A percentile compares a stretch with the other conserved stretches of the same genome.
Evolutionary conservation across 345 rosid genomes (phyloP).

Genomic region (Diplotaxis tenuifolia): DNA sequence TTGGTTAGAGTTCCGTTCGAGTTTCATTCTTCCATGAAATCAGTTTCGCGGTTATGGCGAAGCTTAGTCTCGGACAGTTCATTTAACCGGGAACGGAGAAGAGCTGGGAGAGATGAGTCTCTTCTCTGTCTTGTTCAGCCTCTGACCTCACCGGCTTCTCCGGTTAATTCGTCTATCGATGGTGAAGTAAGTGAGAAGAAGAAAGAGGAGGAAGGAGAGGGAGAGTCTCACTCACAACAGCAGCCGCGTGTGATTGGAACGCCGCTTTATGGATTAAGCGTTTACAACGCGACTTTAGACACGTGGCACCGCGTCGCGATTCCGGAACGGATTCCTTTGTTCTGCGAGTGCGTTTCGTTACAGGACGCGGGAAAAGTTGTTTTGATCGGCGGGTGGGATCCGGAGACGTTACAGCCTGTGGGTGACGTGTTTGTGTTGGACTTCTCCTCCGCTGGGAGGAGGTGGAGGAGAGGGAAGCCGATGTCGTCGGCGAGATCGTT

Average conservation of each 20-base stretch:
- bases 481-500: constrained; percentile 57
- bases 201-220: constrained; percentile 23
- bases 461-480: constrained; percentile 47
- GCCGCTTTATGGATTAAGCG: constrained; percentile 45
- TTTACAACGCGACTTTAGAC: constrained; percentile 38
- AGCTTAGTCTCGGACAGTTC: constrained; percentile 31
- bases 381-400: constrained; percentile 65
- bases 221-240: not conserved
- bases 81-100: constrained; percentile 34
- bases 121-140: constrained; percentile 54
- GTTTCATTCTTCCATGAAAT: constrained; percentile 46
- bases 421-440: constrained; percentile 47
- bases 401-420: constrained; percentile 50
- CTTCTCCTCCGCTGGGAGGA: constrained; percentile 30
- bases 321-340: constrained; percentile 44
- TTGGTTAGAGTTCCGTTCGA: constrained; percentile 52
- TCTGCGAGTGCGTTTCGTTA: constrained; percentile 52
- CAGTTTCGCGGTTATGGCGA: constrained; percentile 45
- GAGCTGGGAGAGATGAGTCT: constrained; percentile 37
- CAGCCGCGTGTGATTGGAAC: constrained; percentile 33
- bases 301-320: constrained; percentile 43
- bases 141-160: constrained; percentile 18
- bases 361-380: constrained; percentile 39
- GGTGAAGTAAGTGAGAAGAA: not conserved
- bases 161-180: not conserved